Base-by-base conservation (phyloP, 2,329 filamentous ascomycete genomes). In the Diplodia intermedia region DNA sequence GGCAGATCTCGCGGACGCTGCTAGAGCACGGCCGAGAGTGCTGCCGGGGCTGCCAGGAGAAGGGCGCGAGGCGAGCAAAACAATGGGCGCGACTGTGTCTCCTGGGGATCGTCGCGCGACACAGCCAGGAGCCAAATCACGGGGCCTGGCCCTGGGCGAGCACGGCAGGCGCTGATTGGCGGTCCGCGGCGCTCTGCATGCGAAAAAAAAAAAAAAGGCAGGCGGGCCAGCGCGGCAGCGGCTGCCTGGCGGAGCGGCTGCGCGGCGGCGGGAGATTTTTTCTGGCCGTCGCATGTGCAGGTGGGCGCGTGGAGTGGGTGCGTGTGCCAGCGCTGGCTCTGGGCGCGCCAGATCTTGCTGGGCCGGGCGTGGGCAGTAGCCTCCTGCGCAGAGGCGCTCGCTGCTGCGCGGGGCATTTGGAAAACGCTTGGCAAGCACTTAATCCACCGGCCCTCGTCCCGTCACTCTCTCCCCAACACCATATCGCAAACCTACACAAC, bases 401-500 rank as follows among this genome's bases (percentile, higher is more conserved):
- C 57, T 61, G 57, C 61, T 54, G 36, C 63, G 65, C 65, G 65
- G 50, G 50, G 65, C 65, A 66, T 66, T 55, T 43, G 18, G 40
- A 31, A 49, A 49, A 56, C 52, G 36, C 63, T 66, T 66, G 63
- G 63, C 63, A 38, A 55, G 50, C 38, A 66, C 65, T 55, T 56
- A 66, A 66, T 66, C 65, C 65, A 66, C 65, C 53, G 54, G 53
- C 65, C 53, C 65, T 52, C 65, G 54, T 67, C 62, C 50, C 62
- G 62, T 55, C 62, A 54, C 62, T 52, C 69, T 62, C 67, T 47
- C 68, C 68, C 68, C 67, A 69, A 60, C 70, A 69, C 69, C 69
- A 69, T 69, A 63, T 62, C 53, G 31, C 43, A 68, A 65, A 66
- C 69, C 31, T 60, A 52, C 54, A 66, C 54, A 54, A 55, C 20